These are phyloP conservation scores for Atkinsonella texensis DNA, from an alignment of 2,329 filamentous ascomycete genomes.

Conservation along the genomic window DNA sequence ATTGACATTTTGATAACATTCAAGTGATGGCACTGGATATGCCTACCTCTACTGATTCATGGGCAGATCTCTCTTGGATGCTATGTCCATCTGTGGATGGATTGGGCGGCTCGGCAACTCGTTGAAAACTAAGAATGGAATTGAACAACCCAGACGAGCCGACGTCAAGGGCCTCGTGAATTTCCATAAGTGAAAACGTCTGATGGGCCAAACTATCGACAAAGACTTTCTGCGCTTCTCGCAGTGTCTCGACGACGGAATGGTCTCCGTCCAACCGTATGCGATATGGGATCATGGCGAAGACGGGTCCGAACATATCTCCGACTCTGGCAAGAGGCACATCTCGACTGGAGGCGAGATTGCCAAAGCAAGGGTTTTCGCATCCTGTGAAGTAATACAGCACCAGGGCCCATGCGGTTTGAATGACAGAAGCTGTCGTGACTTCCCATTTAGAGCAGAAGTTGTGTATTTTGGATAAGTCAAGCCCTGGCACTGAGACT, in stretches of 20 bases:
- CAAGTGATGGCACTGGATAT: too few relatives aligned
- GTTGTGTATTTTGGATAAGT: background rate
- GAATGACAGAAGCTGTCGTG: constrained; percentile 4
- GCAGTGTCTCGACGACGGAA: background rate
- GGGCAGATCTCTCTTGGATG: too few relatives aligned
- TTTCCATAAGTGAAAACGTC: background rate
- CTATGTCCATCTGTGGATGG: too few relatives aligned
- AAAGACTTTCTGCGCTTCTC: background rate
- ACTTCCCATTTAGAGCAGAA: constrained; percentile 6
- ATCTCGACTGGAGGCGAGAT: background rate
- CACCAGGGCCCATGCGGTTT: constrained; percentile 1
- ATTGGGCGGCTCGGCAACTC: too few relatives aligned
- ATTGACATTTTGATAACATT: too few relatives aligned
- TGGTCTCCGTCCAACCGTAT: background rate
- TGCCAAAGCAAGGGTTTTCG: background rate
- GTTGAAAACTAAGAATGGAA: too few relatives aligned
- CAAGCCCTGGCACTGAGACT: background rate
- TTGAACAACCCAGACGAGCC: too few relatives aligned
- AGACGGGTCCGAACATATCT: background rate
- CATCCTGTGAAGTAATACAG: background rate
- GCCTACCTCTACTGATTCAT: too few relatives aligned
- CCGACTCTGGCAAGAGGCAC: background rate
- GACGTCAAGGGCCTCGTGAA: too few relatives aligned
- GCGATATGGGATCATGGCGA: background rate
- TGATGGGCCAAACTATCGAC: background rate